Evolutionary conservation across 768 basidiomycete genomes (phyloP), one percentile per base, ranked within the genome.

Genomic region (Boletus reticulatus): DNA sequence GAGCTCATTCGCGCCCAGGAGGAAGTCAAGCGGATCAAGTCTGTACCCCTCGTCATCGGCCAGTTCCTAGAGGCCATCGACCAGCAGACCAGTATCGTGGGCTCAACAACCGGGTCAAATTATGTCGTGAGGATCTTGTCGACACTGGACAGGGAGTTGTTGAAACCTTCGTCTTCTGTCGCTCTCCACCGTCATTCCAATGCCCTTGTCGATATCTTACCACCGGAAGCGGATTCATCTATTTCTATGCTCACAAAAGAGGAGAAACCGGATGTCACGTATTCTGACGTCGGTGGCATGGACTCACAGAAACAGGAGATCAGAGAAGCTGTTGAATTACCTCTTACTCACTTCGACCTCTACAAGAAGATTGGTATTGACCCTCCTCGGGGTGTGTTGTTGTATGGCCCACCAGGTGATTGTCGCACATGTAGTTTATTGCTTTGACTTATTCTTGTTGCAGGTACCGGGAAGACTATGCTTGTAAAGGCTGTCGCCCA

Each of bases 311-410:
- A 98, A 77, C 96, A 98, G 76, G 96, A 99, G 75, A 98, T 99
- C 58, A 78, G 96, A 59, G 97, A 99, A 75, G 96, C 96, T 6
- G 97, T 99, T 31, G 97, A 99, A 72, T 80, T 99, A 20, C 97
- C 97, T 24, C 77, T 93, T 51, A 93, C 89, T n/a, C 89, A 99
- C 73, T 96, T 96, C 70, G 96, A 99, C 67, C 77, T 99, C 42
- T 99, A 98, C 81, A 92, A 92, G 78, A 98, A 98, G 78, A 99
- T 99, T 67, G 97, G 97, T 62, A 99, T 99, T 60, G 96, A 99
- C 76, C 97, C 97, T 4, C 97, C 97, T 55, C 83, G 97, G 24
- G 97, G 97, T 75, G 97, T 99, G 3, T 75, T 99, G 52, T 80
- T 99, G 14, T 98, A 97, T 67, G 97, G 97, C 1, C 97, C 97